Conservation (phyloP, 2,329 filamentous ascomycete species). For the Ambrosiella beaveri region DNA sequence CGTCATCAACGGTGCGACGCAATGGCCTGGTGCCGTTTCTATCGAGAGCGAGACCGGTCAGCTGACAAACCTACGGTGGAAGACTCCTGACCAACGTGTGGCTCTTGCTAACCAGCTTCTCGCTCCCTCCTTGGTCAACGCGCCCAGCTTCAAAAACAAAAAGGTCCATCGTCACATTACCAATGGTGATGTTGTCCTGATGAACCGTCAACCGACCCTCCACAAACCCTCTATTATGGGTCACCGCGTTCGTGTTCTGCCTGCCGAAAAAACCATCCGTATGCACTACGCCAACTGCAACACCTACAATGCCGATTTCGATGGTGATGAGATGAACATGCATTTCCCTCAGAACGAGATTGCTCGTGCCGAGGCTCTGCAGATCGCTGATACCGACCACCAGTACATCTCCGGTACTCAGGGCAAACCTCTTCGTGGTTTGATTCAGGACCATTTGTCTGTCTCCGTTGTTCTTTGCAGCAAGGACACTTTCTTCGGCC, state of each 20-base stretch:
- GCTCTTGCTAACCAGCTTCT: constrained; percentile 86
- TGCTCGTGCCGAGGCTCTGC: constrained; percentile 78
- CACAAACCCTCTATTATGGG: constrained; percentile 99
- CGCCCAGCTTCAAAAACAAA: constrained; percentile 69
- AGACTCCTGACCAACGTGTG: constrained; percentile 72
- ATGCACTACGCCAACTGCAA: constrained; percentile 99
- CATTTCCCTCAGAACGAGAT: constrained; percentile 97
- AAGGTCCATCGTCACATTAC: constrained; percentile 93
- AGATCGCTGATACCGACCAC: constrained; percentile 89
- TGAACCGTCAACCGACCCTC: constrained; percentile 95
- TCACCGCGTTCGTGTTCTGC: constrained; percentile 78
- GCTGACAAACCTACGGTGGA: constrained; percentile 71
- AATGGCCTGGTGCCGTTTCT: constrained; percentile 84
- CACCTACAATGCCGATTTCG: constrained; percentile 98
- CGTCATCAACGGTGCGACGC: constrained; percentile 83
- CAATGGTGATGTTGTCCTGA: constrained; percentile 90
- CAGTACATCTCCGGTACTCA: constrained; percentile 91
- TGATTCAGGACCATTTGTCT: constrained; percentile 97
- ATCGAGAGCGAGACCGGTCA: constrained; percentile 94
- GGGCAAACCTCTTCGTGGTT: constrained; percentile 80
- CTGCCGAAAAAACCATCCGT: constrained; percentile 89
- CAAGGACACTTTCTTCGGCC: constrained; percentile 77
- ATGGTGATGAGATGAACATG: constrained; percentile 99
- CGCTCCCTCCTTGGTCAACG: constrained; percentile 58
- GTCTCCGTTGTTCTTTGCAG: constrained; percentile 84